Percentiles rank a stretch among this genome's conserved stretches.
Conservation (phyloP, 352 stramenopile genomes). For the Globisporangium carolinianum region DNA sequence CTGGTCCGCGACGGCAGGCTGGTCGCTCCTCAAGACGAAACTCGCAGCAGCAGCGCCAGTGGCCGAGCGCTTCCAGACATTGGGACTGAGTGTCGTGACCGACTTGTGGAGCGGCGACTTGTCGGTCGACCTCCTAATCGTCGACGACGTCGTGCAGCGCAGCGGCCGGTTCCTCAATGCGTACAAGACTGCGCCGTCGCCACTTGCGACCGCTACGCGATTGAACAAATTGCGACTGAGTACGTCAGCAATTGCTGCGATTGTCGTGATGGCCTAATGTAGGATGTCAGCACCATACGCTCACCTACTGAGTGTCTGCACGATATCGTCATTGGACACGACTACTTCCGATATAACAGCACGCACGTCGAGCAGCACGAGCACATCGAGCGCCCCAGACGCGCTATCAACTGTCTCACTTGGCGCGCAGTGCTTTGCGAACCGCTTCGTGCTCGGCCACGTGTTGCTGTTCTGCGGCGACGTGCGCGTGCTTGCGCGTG, state of each 20-base stretch:
- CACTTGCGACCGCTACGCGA: conserved; percentile 16
- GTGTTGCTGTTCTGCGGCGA: conserved; percentile 69
- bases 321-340: neutral
- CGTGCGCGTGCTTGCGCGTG: conserved; percentile 32
- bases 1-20: conserved; percentile 17
- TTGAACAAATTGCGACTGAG: conserved; percentile 36
- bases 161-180: conserved; percentile 39
- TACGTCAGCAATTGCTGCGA: conserved; percentile 8
- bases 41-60: conserved; percentile 59
- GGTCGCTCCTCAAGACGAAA: conserved; percentile 76
- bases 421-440: conserved; percentile 45
- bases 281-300: too few relatives aligned
- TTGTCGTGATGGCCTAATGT: neutral
- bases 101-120: conserved; percentile 58
- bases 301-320: neutral
- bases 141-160: conserved; percentile 29
- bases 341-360: neutral
- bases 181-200: conserved; percentile 33
- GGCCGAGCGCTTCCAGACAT: conserved; percentile 67
- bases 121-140: conserved; percentile 39
- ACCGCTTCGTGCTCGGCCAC: conserved; percentile 59
- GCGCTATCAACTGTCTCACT: neutral
- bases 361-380: conserved; percentile 9
- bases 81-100: conserved; percentile 65
- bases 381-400: conserved; percentile 10